Evolutionary conservation across 148 eudicot genomes (phyloP).

Genomic region (Vaccinium darrowii): DNA sequence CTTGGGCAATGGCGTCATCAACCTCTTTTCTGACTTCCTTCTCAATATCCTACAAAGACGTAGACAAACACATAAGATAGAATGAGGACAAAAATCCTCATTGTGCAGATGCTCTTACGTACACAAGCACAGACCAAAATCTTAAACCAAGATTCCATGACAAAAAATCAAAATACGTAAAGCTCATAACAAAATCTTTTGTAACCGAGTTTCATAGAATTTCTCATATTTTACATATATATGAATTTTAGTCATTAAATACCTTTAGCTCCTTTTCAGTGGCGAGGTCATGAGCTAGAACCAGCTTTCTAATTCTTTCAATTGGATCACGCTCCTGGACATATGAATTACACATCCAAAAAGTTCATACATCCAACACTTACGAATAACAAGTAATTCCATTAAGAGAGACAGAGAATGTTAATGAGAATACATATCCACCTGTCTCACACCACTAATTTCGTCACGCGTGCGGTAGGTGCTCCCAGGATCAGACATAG

Average conservation of each 20-base stretch:
- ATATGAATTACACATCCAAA: background rate
- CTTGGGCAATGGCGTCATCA: slow-evolving; percentile 54
- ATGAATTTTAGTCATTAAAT: background rate
- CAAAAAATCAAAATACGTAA: slow-evolving; percentile 13
- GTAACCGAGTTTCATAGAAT: background rate
- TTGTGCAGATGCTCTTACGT: background rate
- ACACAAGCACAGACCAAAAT: background rate
- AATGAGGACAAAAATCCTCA: background rate
- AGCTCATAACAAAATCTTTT: background rate
- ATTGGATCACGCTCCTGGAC: slow-evolving; percentile 91
- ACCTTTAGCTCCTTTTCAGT: slow-evolving; percentile 90
- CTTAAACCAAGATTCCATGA: background rate
- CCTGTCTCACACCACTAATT: slow-evolving; percentile 84
- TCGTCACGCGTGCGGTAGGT: slow-evolving; percentile 98
- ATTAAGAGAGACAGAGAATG: background rate
- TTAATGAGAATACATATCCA: slow-evolving; percentile 16
- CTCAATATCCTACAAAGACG: slow-evolving; percentile 46
- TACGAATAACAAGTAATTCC: background rate
- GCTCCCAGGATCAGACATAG: slow-evolving; percentile 99
- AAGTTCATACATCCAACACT: slow-evolving; percentile 2
- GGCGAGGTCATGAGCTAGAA: slow-evolving; percentile 74
- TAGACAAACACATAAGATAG: slow-evolving; percentile 18
- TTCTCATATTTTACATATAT: background rate
- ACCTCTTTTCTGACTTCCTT: slow-evolving; percentile 56
- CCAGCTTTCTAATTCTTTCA: slow-evolving; percentile 78